phyloP scores from a whole-genome alignment of 179 eudicot genomes.

The Carnegiea gigantea region DNA sequence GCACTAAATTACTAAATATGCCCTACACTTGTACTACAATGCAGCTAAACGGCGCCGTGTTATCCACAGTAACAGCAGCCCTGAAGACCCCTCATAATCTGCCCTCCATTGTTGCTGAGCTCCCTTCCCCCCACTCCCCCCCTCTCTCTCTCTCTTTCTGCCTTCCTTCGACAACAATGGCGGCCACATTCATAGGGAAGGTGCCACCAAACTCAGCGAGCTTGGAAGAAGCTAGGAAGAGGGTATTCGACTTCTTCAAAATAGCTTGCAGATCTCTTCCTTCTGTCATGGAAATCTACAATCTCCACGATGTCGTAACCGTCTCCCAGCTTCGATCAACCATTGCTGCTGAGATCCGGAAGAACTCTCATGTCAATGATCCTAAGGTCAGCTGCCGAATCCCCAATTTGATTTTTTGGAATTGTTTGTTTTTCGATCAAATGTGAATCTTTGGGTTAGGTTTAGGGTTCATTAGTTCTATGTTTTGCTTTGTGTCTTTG shows the following conservation, averaged over 20 bases:
- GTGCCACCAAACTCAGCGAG: conserved; percentile 74
- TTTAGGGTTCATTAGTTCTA: no score
- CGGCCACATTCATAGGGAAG: conserved; percentile 33
- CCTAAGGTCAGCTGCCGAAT: conserved; percentile 52
- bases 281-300: conserved; percentile 74
- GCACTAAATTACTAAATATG: no score
- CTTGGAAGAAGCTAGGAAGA: conserved; percentile 64
- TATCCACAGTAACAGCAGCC: not conserved
- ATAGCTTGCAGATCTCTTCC: conserved; percentile 83
- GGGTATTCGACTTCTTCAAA: conserved; percentile 74
- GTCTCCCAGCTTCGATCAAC: conserved; percentile 73
- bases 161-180: not conserved
- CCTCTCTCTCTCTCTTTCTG: conserved; percentile 1
- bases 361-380: conserved; percentile 57
- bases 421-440: not conserved
- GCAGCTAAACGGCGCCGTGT: not conserved
- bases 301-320: conserved; percentile 60
- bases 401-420: not conserved
- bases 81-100: not conserved
- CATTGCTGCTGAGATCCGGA: conserved; percentile 75
- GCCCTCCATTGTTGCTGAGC: not conserved
- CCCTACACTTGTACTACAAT: no score
- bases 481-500: not conserved
- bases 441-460: not conserved
- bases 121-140: not conserved